Evolutionary conservation across 2,329 filamentous ascomycete genomes (phyloP).

Genomic region (Celoporthe dispersa): DNA sequence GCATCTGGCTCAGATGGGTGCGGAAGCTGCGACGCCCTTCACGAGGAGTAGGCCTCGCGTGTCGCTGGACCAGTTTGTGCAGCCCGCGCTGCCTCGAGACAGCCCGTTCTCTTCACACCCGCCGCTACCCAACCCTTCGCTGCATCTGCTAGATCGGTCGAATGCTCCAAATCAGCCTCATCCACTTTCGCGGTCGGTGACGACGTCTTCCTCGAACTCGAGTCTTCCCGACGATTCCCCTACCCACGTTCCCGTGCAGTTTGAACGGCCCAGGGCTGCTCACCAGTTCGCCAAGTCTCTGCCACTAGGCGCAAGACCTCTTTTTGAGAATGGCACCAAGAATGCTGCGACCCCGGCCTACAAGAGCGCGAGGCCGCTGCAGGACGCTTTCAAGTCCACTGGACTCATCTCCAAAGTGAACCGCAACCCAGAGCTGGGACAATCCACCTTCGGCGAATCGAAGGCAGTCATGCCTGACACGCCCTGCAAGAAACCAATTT

Average conservation of each 20-base stretch:
- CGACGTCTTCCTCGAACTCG: conserved; percentile 83
- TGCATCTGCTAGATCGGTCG: conserved; percentile 52
- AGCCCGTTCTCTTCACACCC: conserved; percentile 64
- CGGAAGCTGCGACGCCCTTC: conserved; percentile 60
- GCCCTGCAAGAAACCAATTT: conserved; percentile 85
- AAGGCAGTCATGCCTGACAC: conserved; percentile 86
- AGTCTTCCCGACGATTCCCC: conserved; percentile 76
- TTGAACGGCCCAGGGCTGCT: conserved; percentile 53
- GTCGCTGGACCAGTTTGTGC: conserved; percentile 78
- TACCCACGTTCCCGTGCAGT: conserved; percentile 62
- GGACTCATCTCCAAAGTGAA: conserved; percentile 95
- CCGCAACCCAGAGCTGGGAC: conserved; percentile 72
- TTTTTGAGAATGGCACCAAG: conserved; percentile 52
- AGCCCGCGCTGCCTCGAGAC: conserved; percentile 62
- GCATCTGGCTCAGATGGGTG: conserved; percentile 54
- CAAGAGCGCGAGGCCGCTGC: conserved; percentile 75
- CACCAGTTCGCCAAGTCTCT: conserved; percentile 73
- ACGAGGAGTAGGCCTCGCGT: conserved; percentile 71
- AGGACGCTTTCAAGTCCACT: conserved; percentile 90
- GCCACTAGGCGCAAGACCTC: conserved; percentile 64
- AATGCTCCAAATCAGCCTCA: conserved; percentile 63
- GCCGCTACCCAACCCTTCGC: conserved; percentile 57
- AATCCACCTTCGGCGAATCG: conserved; percentile 50
- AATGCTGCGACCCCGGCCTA: conserved; percentile 77
- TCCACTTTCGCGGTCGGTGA: conserved; percentile 84